phyloP scores from a whole-genome alignment of 1,139 yeast genomes.

The Saccharomycopsis crataegensis region DNA sequence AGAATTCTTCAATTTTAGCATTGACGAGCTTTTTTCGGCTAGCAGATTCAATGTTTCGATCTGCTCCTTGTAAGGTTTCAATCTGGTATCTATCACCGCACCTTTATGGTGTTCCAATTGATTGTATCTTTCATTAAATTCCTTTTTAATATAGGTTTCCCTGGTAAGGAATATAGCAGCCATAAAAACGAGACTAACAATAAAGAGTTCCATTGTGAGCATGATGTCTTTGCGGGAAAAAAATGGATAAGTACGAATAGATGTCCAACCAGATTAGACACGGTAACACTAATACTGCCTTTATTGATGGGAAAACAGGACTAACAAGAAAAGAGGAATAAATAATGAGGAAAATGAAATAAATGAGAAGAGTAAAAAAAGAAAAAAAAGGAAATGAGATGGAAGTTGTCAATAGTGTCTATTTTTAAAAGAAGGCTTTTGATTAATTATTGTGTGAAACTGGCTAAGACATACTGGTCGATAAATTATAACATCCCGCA shows the following conservation, averaged over 20 bases:
- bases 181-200: not conserved
- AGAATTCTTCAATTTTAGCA: constrained; percentile 6
- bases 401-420: too few species aligned
- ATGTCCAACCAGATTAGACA: too few species aligned
- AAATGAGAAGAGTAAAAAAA: too few species aligned
- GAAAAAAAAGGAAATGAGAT: too few species aligned
- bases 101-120: not conserved
- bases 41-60: not conserved
- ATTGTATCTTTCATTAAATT: not conserved
- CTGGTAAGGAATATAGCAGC: not conserved
- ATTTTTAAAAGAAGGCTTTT: too few species aligned
- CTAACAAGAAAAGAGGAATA: too few species aligned
- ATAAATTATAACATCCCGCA: too few species aligned
- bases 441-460: not conserved
- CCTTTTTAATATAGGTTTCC: not conserved
- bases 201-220: not conserved
- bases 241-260: too few species aligned
- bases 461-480: not conserved
- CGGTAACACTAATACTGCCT: too few species aligned
- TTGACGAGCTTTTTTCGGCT: constrained; percentile 3
- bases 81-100: not conserved
- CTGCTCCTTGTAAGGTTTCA: constrained; percentile 1
- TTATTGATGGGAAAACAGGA: too few species aligned
- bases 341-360: too few species aligned
- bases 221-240: too few species aligned